phyloP scores from a whole-genome alignment of 2,329 filamentous ascomycete species.

The Meredithiella fracta region DNA sequence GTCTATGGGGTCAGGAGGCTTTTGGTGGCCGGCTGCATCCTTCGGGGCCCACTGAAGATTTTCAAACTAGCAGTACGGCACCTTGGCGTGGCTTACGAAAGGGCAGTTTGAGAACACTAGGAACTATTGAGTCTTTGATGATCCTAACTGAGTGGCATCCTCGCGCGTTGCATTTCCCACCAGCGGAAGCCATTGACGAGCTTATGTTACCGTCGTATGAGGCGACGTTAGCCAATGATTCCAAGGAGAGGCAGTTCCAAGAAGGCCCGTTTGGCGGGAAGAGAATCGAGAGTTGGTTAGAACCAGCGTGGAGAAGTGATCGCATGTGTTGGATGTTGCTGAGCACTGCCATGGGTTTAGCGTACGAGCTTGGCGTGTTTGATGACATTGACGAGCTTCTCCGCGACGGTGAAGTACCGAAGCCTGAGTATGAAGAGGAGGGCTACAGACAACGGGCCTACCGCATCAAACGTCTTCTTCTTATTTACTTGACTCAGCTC shows the following conservation, averaged over 20 bases:
- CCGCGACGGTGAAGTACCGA: constrained; percentile 39
- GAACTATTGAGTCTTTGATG: constrained; percentile 86
- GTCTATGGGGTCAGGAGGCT: constrained; percentile 90
- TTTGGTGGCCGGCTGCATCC: constrained; percentile 39
- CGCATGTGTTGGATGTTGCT: constrained; percentile 97
- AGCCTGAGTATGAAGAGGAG: constrained; percentile 56
- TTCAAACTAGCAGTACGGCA: constrained; percentile 49
- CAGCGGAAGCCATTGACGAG: constrained; percentile 57
- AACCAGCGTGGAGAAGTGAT: constrained; percentile 86
- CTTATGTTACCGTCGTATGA: constrained; percentile 47
- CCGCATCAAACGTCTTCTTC: constrained; percentile 69
- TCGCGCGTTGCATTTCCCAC: constrained; percentile 81
- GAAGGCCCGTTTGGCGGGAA: constrained; percentile 47
- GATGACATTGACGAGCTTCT: constrained; percentile 67
- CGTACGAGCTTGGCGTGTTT: constrained; percentile 89
- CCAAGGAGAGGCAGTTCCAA: constrained; percentile 17
- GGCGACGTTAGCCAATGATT: constrained; percentile 27
- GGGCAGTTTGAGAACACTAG: constrained; percentile 71
- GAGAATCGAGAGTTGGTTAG: constrained; percentile 86
- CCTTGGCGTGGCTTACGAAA: constrained; percentile 54
- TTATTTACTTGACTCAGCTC: constrained; percentile 88
- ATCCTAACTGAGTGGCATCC: constrained; percentile 96
- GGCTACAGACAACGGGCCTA: constrained; percentile 59
- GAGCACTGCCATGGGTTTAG: constrained; percentile 75
- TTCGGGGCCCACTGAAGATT: constrained; percentile 39